phyloP scores from a whole-genome alignment of 1,284 basidiomycete species.

The Cutaneotrichosporon cyanovorans region DNA sequence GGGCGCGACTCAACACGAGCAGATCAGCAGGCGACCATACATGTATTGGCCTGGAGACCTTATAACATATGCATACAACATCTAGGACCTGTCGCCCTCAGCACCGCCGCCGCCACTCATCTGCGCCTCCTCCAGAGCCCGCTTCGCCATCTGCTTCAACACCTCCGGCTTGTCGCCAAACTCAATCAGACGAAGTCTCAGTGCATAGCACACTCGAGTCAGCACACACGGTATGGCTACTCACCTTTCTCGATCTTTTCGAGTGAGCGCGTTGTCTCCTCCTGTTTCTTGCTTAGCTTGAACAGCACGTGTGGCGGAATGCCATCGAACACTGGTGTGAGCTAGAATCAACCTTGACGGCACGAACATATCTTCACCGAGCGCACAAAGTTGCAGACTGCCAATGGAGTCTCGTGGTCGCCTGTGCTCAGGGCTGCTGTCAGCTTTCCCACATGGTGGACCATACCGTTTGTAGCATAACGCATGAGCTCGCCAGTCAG shows the following conservation, averaged over 20 bases:
- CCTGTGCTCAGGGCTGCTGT: slow-evolving; percentile 54
- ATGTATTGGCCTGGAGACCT: no score
- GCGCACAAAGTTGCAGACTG: slow-evolving; percentile 70
- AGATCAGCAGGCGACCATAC: no score
- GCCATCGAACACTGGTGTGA: slow-evolving; percentile 31
- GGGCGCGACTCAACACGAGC: no score
- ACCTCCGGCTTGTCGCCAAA: slow-evolving; percentile 45
- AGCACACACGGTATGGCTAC: slow-evolving; percentile 17
- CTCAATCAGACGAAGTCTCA: slow-evolving; percentile 41
- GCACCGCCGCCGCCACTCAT: slow-evolving; percentile 15
- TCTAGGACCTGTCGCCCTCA: not conserved
- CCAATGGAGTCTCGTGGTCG: slow-evolving; percentile 60
- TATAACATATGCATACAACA: not conserved
- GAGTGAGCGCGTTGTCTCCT: slow-evolving; percentile 72
- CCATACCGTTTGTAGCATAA: slow-evolving; percentile 63
- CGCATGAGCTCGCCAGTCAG: slow-evolving; percentile 95
- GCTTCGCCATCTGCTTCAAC: slow-evolving; percentile 39
- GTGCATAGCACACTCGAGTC: slow-evolving; percentile 42
- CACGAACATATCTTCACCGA: slow-evolving; percentile 56
- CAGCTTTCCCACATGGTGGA: not conserved
- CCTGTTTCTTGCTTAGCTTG: slow-evolving; percentile 76
- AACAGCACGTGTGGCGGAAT: slow-evolving; percentile 26
- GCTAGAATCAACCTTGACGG: not conserved
- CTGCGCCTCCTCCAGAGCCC: slow-evolving; percentile 41
- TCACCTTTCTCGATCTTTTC: slow-evolving; percentile 90